phyloP scores from a whole-genome alignment of 345 rosid genomes.

The Boechera divaricarpa region DNA sequence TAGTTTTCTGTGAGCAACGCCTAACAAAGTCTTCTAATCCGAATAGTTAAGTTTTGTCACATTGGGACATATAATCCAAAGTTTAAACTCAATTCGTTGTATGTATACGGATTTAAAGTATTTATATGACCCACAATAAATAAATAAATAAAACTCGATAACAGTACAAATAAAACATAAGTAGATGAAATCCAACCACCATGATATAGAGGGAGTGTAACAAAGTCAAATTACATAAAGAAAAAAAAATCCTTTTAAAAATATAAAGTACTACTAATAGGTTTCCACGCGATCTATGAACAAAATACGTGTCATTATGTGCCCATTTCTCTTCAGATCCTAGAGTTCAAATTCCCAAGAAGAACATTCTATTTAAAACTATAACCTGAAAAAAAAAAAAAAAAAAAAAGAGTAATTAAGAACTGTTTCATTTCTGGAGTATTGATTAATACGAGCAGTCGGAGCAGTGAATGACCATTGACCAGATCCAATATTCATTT shows the following conservation, averaged over 20 bases:
- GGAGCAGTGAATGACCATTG: background rate
- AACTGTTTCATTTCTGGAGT: background rate
- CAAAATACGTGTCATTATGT: constrained; percentile 16
- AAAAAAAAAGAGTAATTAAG: background rate
- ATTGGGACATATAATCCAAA: background rate
- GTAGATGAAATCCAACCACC: constrained; percentile 1
- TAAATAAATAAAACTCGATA: background rate
- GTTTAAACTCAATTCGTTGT: background rate
- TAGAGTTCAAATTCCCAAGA: constrained; percentile 36
- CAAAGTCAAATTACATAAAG: constrained; percentile 8
- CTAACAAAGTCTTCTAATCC: background rate
- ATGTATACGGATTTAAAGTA: background rate
- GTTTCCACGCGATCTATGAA: background rate
- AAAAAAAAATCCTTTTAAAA: background rate
- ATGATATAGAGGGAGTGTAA: background rate
- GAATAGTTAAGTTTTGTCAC: background rate
- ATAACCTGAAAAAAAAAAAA: background rate
- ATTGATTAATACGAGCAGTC: constrained; percentile 1
- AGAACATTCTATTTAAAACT: constrained; percentile 16
- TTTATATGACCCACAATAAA: background rate
- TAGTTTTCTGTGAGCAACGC: constrained; percentile 1
- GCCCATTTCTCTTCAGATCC: constrained; percentile 26
- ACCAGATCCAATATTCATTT: background rate
- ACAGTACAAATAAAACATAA: background rate
- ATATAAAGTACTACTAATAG: background rate